Evolutionary conservation across 1,284 basidiomycete species (phyloP).

Genomic region (Moesziomyces globuligerus): DNA sequence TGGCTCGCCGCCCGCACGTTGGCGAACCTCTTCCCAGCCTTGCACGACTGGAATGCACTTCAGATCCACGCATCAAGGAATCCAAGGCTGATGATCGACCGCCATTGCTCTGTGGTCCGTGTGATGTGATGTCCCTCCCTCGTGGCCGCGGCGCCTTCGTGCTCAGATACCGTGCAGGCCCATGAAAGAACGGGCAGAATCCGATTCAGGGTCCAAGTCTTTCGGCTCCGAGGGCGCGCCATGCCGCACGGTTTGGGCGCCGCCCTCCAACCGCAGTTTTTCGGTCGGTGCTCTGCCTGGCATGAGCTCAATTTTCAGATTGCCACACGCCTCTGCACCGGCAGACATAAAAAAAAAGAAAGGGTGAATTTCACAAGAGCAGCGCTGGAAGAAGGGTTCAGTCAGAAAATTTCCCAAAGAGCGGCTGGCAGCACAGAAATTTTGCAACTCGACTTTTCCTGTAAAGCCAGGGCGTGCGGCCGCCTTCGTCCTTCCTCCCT

Average conservation of each 20-base stretch:
- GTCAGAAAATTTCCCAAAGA: not conserved
- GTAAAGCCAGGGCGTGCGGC: not conserved
- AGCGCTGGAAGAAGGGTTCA: not conserved
- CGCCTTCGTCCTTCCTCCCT: not conserved
- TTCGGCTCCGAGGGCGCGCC: not conserved
- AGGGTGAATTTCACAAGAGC: no score
- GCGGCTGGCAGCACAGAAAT: not conserved
- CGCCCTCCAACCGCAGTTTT: not conserved
- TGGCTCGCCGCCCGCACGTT: no score
- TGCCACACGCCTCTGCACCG: not conserved
- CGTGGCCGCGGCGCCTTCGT: no score
- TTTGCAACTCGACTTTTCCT: not conserved
- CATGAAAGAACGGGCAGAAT: no score
- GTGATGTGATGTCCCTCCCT: no score
- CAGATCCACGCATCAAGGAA: not conserved
- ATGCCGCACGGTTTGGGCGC: no score
- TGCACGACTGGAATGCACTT: not conserved
- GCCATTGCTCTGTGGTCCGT: not conserved
- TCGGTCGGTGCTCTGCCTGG: no score
- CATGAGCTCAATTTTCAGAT: not conserved
- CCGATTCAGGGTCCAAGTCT: constrained; percentile 7
- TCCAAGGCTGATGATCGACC: not conserved
- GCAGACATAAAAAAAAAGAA: not conserved
- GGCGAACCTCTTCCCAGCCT: not conserved
- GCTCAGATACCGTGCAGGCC: no score